These are phyloP conservation scores for Leptomonas pyrrhocoris DNA, from an alignment of 208 protist species.

Conservation along the genomic window DNA sequence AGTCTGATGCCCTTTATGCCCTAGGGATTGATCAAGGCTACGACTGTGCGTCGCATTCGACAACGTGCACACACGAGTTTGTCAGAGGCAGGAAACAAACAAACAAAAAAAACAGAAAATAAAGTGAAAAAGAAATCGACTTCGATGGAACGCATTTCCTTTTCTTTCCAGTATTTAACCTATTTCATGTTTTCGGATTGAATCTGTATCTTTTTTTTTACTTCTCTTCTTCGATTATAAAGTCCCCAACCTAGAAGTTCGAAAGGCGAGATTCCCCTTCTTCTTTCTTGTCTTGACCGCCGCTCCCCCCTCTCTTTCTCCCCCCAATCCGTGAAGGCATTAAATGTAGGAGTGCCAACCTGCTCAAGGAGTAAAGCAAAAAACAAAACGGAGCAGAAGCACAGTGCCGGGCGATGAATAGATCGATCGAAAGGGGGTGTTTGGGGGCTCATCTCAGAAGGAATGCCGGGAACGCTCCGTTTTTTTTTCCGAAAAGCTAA, in stretches of 20 bases:
- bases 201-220: constrained; percentile 21
- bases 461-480: background rate
- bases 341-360: too few species aligned
- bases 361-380: background rate
- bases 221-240: constrained; percentile 19
- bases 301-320: background rate
- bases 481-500: background rate
- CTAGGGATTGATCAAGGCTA: background rate
- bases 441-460: constrained; percentile 1
- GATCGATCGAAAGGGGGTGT: background rate
- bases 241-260: constrained; percentile 20
- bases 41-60: background rate
- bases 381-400: background rate
- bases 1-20: background rate
- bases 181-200: constrained; percentile 13
- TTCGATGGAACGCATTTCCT: constrained; percentile 14
- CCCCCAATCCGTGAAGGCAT: background rate
- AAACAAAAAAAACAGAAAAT: constrained; percentile 4
- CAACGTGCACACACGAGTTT: constrained; percentile 1
- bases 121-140: constrained; percentile 11
- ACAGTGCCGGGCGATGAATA: too few species aligned
- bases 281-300: background rate
- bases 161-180: constrained; percentile 10
- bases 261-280: background rate
- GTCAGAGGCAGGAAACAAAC: constrained; percentile 2